Conservation (phyloP, 1,139 yeast genomes). For the Hyphopichia burtonii region DNA sequence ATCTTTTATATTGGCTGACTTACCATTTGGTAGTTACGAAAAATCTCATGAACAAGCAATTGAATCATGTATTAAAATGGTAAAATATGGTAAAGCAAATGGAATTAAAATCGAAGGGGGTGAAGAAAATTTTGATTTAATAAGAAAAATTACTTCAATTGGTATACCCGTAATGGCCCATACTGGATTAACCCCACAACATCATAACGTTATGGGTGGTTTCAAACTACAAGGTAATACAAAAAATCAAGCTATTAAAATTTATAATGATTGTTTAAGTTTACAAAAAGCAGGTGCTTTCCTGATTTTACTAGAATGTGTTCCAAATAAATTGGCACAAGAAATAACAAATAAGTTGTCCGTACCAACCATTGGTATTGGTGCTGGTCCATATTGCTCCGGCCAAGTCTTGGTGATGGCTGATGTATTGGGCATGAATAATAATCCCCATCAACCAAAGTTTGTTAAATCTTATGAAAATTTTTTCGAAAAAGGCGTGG, state of each 20-base stretch:
- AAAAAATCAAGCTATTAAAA: conserved; percentile 52
- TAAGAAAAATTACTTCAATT: conserved; percentile 50
- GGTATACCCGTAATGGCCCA: conserved; percentile 95
- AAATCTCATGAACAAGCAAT: conserved; percentile 62
- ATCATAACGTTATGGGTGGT: conserved; percentile 78
- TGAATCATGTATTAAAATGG: conserved; percentile 57
- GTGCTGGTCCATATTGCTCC: conserved; percentile 82
- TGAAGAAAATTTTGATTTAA: conserved; percentile 47
- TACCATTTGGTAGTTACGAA: conserved; percentile 89
- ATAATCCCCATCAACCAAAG: conserved; percentile 56
- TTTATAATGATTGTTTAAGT: conserved; percentile 66
- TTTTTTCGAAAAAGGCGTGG: conserved; percentile 48
- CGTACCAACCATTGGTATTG: conserved; percentile 92
- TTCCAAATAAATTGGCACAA: conserved; percentile 74
- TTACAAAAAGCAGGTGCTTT: conserved; percentile 80
- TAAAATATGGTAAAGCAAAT: conserved; percentile 66
- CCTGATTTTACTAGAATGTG: conserved; percentile 75
- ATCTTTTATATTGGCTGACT: conserved; percentile 77
- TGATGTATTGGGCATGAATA: conserved; percentile 76
- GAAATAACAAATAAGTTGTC: conserved; percentile 56
- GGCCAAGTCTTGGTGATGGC: conserved; percentile 92
- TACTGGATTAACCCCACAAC: conserved; percentile 89
- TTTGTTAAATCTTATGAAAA: conserved; percentile 73
- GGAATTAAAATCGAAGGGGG: conserved; percentile 92
- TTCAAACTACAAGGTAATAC: conserved; percentile 81